Base-by-base conservation (phyloP, 192 early-diverging fungal genomes). In the Coemansia sp. region DNA sequence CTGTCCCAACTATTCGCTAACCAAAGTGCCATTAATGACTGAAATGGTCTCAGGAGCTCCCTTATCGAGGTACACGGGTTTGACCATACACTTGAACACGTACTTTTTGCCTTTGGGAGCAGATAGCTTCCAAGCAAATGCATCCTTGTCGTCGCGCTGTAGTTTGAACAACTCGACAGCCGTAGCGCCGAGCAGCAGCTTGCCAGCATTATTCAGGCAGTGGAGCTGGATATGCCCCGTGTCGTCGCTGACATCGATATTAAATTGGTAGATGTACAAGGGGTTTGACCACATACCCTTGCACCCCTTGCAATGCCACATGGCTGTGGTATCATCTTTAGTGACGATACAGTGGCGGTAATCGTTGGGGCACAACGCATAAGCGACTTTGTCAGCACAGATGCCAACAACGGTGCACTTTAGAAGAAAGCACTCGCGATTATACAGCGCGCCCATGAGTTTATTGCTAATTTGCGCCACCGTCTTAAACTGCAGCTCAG, bases 281-380 rank as follows among this genome's bases (percentile, higher is more conserved):
- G 95, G 95, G 3, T 70, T 80, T 13, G 88, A 82, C 71, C 80
- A 91, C 2, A 83, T 71, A 58, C 85, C 83, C 63, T 91, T 76
- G 76, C 95, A 97, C 71, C 94, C 95, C 62, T 96, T 95, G 71
- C 98, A 99, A 55, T 92, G 67, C 95, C 95, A 99, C 31, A 80
- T 76, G 59, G 76, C 80, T 12, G 65, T 72, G 17, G 53, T 48
- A 27, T 34, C 29, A 45, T 90, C 87, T 40, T 93, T 86, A 5
- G 70, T 84, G 27, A 96, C 88, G 86, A 96, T 99, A 76, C 97
- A 97, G 77, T 87, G 91, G 82, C 97, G 98, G 24, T 76, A 79
- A 0, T 78, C 73, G 1, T 72, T 79, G 10, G 89, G 91, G 74
- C 98, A 99, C 8, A 90, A 91, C 13, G 98, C 91, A 68, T 99